These are phyloP conservation scores for Pythium sp. DNA, from an alignment of 352 stramenopile genomes.

Conservation along the genomic window DNA sequence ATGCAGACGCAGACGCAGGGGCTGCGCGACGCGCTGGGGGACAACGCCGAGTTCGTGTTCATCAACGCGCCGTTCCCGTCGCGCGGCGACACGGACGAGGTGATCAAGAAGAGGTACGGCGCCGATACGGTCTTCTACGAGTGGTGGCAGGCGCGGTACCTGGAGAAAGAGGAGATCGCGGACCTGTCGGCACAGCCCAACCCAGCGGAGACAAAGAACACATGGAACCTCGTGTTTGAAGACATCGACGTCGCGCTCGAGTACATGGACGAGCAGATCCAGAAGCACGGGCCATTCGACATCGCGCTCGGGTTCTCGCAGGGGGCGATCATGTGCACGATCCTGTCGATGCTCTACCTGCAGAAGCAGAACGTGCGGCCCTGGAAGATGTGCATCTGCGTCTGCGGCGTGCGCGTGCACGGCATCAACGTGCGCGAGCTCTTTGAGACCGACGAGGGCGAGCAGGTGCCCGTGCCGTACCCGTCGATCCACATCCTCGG, in stretches of 20 bases:
- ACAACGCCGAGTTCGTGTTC: slow-evolving; percentile 40
- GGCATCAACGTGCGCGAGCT: slow-evolving; percentile 34
- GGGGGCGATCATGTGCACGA: slow-evolving; percentile 42
- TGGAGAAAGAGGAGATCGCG: slow-evolving; percentile 20
- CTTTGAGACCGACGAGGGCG: slow-evolving; percentile 28
- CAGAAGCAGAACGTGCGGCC: slow-evolving; percentile 24
- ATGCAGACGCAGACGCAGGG: slow-evolving; percentile 48
- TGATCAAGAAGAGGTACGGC: slow-evolving; percentile 24
- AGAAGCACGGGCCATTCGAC: slow-evolving; percentile 40
- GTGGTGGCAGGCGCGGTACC: slow-evolving; percentile 39
- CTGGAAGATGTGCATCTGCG: slow-evolving; percentile 48
- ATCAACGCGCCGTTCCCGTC: slow-evolving; percentile 35
- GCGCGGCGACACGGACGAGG: slow-evolving; percentile 22
- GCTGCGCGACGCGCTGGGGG: slow-evolving; percentile 30
- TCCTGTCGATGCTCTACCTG: slow-evolving; percentile 36
- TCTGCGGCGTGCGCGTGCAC: slow-evolving; percentile 34
- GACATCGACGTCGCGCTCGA: slow-evolving; percentile 34
- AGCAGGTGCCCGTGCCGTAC: slow-evolving; percentile 20
- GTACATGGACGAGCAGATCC: slow-evolving; percentile 40
- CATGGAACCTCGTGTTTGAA: slow-evolving; percentile 33
- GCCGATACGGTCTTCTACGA: slow-evolving; percentile 43
- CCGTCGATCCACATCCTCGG: slow-evolving; percentile 57
- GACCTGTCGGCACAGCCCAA: slow-evolving; percentile 20
- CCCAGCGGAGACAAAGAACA: slow-evolving; percentile 18
- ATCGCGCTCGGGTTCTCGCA: slow-evolving; percentile 60